phyloP scores from a whole-genome alignment of 2,329 filamentous ascomycete species.

The Fusarium ambrosium region DNA sequence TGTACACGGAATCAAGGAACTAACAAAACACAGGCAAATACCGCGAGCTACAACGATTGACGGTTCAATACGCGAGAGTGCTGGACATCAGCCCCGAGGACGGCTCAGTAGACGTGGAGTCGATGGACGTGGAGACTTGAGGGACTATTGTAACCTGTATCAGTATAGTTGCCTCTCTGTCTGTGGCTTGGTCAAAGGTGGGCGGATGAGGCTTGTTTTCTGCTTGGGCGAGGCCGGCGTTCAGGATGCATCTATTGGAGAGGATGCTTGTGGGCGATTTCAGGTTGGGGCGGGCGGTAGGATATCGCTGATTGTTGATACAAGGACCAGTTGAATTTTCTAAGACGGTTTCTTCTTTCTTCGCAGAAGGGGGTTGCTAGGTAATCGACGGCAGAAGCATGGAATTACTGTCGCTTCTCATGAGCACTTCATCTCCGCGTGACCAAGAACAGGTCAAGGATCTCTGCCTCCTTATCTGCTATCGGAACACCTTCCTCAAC shows the following conservation, averaged over 20 bases:
- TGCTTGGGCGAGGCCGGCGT: slow-evolving; percentile 34
- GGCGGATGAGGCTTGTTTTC: slow-evolving; percentile 17
- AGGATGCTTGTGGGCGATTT: slow-evolving; percentile 19
- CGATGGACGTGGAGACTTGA: slow-evolving; percentile 59
- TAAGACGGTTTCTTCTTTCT: background rate
- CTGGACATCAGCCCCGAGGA: slow-evolving; percentile 72
- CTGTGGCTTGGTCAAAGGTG: background rate
- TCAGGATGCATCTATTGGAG: slow-evolving; percentile 30
- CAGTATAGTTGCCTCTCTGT: slow-evolving; percentile 27
- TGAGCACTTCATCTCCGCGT: background rate
- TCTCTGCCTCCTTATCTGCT: background rate
- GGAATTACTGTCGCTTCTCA: slow-evolving; percentile 25
- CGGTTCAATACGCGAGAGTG: slow-evolving; percentile 93
- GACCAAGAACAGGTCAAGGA: background rate
- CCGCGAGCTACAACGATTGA: slow-evolving; percentile 91
- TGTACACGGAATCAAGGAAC: slow-evolving; percentile 19
- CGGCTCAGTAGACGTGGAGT: slow-evolving; percentile 58
- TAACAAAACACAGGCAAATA: slow-evolving; percentile 81
- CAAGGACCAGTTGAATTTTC: slow-evolving; percentile 21
- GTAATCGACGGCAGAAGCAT: slow-evolving; percentile 20
- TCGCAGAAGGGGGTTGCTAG: background rate
- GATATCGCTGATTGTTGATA: slow-evolving; percentile 35
- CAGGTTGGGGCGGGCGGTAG: slow-evolving; percentile 25
- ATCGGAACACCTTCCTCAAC: background rate
- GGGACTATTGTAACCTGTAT: slow-evolving; percentile 33